Conservation (phyloP, 495 filamentous ascomycete genomes). For the Aspergillus sclerotiicarbonarius region DNA sequence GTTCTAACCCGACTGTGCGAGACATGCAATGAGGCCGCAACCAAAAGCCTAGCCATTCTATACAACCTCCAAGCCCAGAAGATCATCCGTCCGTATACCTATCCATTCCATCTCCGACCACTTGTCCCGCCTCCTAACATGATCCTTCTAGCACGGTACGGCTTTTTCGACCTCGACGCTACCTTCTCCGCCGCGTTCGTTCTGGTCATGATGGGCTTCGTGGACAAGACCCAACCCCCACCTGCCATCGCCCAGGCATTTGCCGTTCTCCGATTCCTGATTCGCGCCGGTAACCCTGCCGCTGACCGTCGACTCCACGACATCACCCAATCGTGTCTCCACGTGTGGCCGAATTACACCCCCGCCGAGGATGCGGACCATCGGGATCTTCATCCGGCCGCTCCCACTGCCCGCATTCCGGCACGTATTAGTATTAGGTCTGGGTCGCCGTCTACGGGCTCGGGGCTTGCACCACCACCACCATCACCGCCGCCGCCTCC, state of each 20-base stretch:
- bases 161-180: conserved; percentile 27
- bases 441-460: too few species aligned
- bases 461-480: too few species aligned
- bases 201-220: conserved; percentile 22
- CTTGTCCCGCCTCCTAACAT: neutral
- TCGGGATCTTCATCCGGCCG: too few species aligned
- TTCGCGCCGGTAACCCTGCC: conserved; percentile 20
- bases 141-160: conserved; percentile 18
- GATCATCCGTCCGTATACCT: conserved; percentile 21
- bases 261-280: conserved; percentile 20
- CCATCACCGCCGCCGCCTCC: too few species aligned
- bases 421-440: too few species aligned
- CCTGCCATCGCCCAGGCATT: conserved; percentile 19
- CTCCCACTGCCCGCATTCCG: too few species aligned
- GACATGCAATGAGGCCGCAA: conserved; percentile 25
- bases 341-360: conserved; percentile 18
- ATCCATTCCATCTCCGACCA: neutral
- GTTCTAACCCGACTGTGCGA: conserved; percentile 20
- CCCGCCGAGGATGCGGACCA: too few species aligned
- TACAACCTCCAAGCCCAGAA: conserved; percentile 18
- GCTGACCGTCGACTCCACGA: conserved; percentile 23
- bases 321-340: conserved; percentile 21
- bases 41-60: conserved; percentile 21
- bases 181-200: conserved; percentile 28
- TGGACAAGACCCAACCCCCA: conserved; percentile 16